Evolutionary conservation across 768 basidiomycete species (phyloP), one percentile per base, ranked within the genome.

Genomic region (Grammothele lineata): DNA sequence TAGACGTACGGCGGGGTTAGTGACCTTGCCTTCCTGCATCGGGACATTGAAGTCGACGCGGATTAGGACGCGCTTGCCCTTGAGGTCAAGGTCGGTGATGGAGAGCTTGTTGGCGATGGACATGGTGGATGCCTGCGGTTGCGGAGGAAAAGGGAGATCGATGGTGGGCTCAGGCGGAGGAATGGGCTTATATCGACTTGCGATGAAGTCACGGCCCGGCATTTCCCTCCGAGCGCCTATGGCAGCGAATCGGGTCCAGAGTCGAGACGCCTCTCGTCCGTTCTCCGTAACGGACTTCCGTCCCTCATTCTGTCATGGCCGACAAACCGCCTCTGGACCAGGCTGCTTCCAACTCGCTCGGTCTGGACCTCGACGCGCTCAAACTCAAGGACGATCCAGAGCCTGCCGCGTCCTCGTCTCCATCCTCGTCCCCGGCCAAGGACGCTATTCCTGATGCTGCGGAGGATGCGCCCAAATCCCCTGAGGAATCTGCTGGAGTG

Each of bases 11-110:
- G 93, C 93, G 55, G 92, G 86, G 73, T 97, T 99, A 37, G 95
- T 95, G 76, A 98, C 93, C 63, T 84, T 84, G 40, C 85, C 87
- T 63, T 91, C 86, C 60, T 85, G 79, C 70, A 91, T 85, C 53
- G 92, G 92, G 50, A 95, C 92, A 65, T 95, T 95, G 75, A 95
- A 95, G 74, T 95, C 92, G 56, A 94, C 93, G 57, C 92, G 87
- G 63, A 95, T 89, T 62, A 95, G 85, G 57, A 93, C 89, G 55
- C 89, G 87, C 68, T 88, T 92, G 60, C 74, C 85, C 56, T 80
- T 81, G 76, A 97, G 83, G 57, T 85, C 79, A 63, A 95, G 73
- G 70, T 98, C 95, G 52, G 83, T 87, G 70, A 98, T 90, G 52
- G 88, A 78, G 57, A 98, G 80, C 69, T 97, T 98, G 73, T 85